Evolutionary conservation across 129 eudicot species (phyloP).

Genomic region (Gnaphalium uliginosum): DNA sequence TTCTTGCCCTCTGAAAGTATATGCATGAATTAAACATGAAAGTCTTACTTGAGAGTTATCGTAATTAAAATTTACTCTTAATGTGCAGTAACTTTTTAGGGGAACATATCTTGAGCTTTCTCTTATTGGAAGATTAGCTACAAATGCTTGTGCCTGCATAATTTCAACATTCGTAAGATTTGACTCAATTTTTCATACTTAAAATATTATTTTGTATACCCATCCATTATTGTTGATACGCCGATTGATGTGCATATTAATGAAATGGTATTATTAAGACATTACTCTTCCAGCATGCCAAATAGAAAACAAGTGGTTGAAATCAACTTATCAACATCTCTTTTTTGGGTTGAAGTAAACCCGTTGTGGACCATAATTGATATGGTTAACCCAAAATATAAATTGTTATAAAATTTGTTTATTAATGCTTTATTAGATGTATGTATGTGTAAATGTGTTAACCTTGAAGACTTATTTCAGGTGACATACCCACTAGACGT

Average conservation of each 20-base stretch:
- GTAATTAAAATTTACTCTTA: too few relatives aligned
- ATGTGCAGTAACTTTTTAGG: constrained; percentile 59
- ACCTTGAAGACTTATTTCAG: constrained; percentile 35
- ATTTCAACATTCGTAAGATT: constrained; percentile 69
- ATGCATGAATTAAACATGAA: too few relatives aligned
- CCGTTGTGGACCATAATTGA: background rate
- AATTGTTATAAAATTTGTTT: background rate
- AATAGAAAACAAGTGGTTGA: background rate
- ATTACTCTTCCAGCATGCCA: too few relatives aligned
- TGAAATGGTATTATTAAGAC: background rate
- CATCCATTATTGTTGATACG: background rate
- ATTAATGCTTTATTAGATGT: background rate
- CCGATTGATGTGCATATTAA: background rate
- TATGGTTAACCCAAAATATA: background rate
- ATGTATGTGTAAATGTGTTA: background rate
- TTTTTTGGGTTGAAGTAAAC: background rate
- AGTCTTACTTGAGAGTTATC: too few relatives aligned
- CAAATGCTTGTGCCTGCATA: constrained; percentile 98
- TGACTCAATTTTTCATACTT: background rate
- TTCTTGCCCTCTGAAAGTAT: too few relatives aligned
- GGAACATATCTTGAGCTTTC: constrained; percentile 76
- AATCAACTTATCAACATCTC: background rate
- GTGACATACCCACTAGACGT: constrained; percentile 90
- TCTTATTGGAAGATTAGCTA: constrained; percentile 76
- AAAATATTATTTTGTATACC: background rate